phyloP scores from a whole-genome alignment of 1,139 yeast species.

The Yamadazyma diospyri region DNA sequence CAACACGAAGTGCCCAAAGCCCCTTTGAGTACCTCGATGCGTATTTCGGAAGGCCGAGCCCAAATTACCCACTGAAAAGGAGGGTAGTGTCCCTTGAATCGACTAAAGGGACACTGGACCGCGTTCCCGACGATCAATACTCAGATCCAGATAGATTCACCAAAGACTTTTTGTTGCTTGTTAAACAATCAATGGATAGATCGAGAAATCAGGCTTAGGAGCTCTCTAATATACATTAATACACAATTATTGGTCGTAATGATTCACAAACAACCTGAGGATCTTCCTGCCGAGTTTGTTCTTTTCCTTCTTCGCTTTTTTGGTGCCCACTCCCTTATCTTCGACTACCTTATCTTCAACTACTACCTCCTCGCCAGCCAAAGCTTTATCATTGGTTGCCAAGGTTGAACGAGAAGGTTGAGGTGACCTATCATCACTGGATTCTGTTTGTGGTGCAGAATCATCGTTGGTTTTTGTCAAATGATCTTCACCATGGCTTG shows the following conservation, averaged over 20 bases:
- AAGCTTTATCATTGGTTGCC: slow-evolving; percentile 9
- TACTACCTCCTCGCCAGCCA: not conserved
- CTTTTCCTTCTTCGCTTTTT: slow-evolving; percentile 17
- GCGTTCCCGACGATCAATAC: too few species aligned
- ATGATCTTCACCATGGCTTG: not conserved
- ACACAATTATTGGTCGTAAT: slow-evolving; percentile 18
- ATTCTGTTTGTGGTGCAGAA: slow-evolving; percentile 9
- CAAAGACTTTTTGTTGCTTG: not conserved
- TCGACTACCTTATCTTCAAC: slow-evolving; percentile 1
- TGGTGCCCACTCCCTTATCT: slow-evolving; percentile 6
- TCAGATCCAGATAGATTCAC: slow-evolving; percentile 6
- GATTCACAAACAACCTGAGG: slow-evolving; percentile 34
- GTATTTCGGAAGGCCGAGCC: too few species aligned
- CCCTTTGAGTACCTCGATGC: too few species aligned
- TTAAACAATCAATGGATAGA: slow-evolving; percentile 4
- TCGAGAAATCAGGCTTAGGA: not conserved
- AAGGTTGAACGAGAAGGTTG: slow-evolving; percentile 13
- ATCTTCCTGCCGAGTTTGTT: slow-evolving; percentile 31
- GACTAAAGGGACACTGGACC: too few species aligned
- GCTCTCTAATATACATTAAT: slow-evolving; percentile 4
- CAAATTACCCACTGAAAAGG: too few species aligned
- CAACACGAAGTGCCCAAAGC: too few species aligned
- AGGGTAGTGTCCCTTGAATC: too few species aligned
- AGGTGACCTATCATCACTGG: slow-evolving; percentile 12
- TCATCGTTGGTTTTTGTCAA: slow-evolving; percentile 4